Evolutionary conservation across 352 stramenopile species (phyloP).

Genomic region (Phytophthora podocarpi): DNA sequence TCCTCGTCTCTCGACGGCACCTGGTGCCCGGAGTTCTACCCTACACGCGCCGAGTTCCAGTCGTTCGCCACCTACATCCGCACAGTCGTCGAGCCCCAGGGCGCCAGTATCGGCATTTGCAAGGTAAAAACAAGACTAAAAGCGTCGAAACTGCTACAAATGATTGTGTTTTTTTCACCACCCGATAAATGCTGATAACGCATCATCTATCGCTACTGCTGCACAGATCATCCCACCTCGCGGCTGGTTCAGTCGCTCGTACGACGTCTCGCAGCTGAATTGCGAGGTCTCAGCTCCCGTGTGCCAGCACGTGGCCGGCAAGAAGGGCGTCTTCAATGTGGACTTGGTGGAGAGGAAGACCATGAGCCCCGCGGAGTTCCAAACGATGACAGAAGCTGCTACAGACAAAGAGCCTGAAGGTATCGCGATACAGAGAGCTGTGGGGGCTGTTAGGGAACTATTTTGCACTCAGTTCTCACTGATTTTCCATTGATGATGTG

Average conservation of each 20-base stretch:
- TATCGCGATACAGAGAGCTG: no score
- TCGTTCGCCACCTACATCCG: constrained; percentile 87
- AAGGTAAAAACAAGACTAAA: constrained; percentile 67
- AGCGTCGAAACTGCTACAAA: neutral
- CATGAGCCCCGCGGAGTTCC: constrained; percentile 69
- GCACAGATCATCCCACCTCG: constrained; percentile 64
- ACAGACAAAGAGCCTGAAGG: constrained; percentile 38
- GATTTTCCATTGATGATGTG: neutral
- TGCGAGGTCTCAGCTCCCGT: constrained; percentile 68
- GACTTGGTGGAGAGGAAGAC: constrained; percentile 88
- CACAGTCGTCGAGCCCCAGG: constrained; percentile 81
- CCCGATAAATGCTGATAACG: neutral
- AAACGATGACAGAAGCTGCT: constrained; percentile 44
- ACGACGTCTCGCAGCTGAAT: constrained; percentile 58
- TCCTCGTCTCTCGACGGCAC: constrained; percentile 32
- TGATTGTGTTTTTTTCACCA: constrained; percentile 1
- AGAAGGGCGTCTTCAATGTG: constrained; percentile 91
- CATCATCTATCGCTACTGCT: no score
- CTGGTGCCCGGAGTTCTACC: constrained; percentile 88
- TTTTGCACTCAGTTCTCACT: neutral
- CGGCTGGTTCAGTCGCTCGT: constrained; percentile 79
- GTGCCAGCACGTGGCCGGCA: constrained; percentile 88
- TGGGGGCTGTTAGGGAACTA: no score
- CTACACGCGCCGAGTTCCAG: constrained; percentile 84
- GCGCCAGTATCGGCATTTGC: constrained; percentile 82